These are phyloP conservation scores for Powellomyces hirtus DNA, from an alignment of 192 early-diverging fungal genomes.

Conservation along the genomic window DNA sequence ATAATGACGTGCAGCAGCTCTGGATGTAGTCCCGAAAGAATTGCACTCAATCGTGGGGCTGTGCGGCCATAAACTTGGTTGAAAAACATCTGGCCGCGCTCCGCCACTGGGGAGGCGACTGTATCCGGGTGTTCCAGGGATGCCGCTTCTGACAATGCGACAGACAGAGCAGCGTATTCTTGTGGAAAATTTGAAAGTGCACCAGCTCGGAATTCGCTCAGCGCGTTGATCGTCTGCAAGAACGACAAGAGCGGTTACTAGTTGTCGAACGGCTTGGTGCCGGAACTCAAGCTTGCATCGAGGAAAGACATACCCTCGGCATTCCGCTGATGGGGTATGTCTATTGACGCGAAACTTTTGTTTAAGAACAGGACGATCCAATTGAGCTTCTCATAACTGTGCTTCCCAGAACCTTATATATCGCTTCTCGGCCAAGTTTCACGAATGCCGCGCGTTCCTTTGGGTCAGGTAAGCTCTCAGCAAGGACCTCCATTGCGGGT, in stretches of 20 bases:
- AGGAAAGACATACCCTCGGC: background rate
- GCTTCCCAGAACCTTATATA: slow-evolving; percentile 8
- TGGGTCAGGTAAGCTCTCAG: background rate
- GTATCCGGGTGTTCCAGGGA: background rate
- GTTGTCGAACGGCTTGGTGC: background rate
- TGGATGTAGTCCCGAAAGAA: slow-evolving; percentile 12
- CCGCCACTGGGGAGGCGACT: background rate
- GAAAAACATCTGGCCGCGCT: slow-evolving; percentile 8
- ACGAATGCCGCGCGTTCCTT: background rate
- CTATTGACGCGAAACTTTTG: background rate
- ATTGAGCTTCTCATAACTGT: background rate
- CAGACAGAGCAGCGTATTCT: background rate
- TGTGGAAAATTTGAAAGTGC: background rate
- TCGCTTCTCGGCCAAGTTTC: slow-evolving; percentile 6
- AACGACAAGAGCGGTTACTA: background rate
- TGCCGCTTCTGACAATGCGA: background rate
- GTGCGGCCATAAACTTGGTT: slow-evolving; percentile 5
- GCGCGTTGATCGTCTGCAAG: slow-evolving; percentile 12
- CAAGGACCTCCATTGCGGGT: background rate
- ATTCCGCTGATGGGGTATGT: slow-evolving; percentile 12
- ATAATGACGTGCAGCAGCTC: slow-evolving; percentile 9
- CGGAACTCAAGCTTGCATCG: background rate
- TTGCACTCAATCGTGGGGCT: background rate
- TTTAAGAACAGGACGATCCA: background rate
- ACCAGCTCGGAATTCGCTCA: background rate